phyloP scores from a whole-genome alignment of 768 basidiomycete genomes.

The Pisolithus marmoratus region DNA sequence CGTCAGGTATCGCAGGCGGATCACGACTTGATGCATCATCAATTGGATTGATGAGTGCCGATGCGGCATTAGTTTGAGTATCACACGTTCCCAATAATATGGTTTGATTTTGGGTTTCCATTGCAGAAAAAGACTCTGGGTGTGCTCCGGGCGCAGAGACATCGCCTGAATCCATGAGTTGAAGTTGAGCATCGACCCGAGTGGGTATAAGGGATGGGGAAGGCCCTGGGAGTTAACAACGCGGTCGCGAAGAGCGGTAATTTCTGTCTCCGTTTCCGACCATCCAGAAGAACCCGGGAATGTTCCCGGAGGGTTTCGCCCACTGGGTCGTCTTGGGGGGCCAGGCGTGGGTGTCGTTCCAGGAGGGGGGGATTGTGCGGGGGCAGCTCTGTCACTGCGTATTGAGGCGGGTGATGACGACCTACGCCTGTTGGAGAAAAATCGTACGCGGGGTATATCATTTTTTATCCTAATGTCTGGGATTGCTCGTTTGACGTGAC shows the following conservation, averaged over 20 bases:
- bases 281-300: constrained; percentile 24
- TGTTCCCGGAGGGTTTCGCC: constrained; percentile 25
- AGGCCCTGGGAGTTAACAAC: constrained; percentile 12
- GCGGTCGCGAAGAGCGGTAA: constrained; percentile 16
- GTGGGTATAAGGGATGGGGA: constrained; percentile 26
- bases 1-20: constrained; percentile 20
- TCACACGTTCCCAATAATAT: constrained; percentile 1
- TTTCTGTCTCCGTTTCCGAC: constrained; percentile 24
- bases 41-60: constrained; percentile 1
- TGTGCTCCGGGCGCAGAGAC: constrained; percentile 4
- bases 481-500: constrained; percentile 25
- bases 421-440: constrained; percentile 16
- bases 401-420: constrained; percentile 17
- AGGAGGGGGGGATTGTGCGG: constrained; percentile 18
- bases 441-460: constrained; percentile 24
- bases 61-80: neutral
- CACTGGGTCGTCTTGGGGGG: constrained; percentile 14
- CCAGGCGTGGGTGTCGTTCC: constrained; percentile 11
- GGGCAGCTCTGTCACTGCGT: constrained; percentile 26
- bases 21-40: constrained; percentile 15
- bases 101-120: constrained; percentile 10
- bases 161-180: constrained; percentile 10
- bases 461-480: constrained; percentile 28
- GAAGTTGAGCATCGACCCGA: constrained; percentile 9
- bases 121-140: constrained; percentile 1